phyloP scores from a whole-genome alignment of 192 early-diverging fungal genomes.

The Backusella liffmaniae region DNA sequence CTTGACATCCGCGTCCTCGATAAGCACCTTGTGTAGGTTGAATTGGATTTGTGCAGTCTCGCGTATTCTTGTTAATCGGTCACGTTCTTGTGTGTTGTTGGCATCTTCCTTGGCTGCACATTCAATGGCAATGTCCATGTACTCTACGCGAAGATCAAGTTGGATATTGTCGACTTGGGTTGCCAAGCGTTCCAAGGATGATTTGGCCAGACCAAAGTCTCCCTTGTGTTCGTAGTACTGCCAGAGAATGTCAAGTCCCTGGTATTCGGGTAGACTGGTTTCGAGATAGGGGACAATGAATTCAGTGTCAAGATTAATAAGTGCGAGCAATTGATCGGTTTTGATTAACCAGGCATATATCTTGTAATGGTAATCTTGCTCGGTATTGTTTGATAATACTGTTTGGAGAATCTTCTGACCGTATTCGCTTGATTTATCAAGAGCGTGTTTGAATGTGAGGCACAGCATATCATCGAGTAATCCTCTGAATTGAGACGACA shows the following conservation, averaged over 20 bases:
- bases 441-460: not conserved
- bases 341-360: not conserved
- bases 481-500: not conserved
- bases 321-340: not conserved
- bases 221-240: not conserved
- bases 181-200: not conserved
- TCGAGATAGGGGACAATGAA: not conserved
- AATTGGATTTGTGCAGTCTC: not conserved
- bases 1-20: not conserved
- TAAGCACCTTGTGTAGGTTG: not conserved
- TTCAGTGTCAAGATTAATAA: not conserved
- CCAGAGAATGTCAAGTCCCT: not conserved
- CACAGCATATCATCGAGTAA: not conserved
- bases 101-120: not conserved
- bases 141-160: not conserved
- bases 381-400: not conserved
- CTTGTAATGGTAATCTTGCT: not conserved
- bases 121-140: not conserved
- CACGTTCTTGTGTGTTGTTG: not conserved
- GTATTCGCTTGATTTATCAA: not conserved
- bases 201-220: not conserved
- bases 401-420: not conserved
- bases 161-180: not conserved
- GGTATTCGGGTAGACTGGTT: not conserved
- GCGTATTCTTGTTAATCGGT: not conserved